Conservation (phyloP, 345 rosid genomes). For the Salix caprea region DNA sequence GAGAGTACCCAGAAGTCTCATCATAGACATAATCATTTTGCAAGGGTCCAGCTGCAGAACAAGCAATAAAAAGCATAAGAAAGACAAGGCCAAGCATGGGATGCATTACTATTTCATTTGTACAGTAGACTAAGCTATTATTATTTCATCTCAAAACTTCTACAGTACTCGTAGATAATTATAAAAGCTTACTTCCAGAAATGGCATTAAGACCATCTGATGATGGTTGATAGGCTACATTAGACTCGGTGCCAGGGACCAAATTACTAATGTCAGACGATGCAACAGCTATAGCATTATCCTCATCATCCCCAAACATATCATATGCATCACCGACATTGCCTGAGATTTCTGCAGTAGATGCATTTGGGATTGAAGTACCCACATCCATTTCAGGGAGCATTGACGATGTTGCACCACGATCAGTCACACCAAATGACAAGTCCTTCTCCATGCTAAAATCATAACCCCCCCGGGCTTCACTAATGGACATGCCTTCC, state of each 20-base stretch:
- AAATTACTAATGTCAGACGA: slow-evolving; percentile 28
- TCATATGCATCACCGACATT: slow-evolving; percentile 47
- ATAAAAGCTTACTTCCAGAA: slow-evolving; percentile 36
- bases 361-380: slow-evolving; percentile 23
- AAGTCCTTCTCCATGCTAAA: slow-evolving; percentile 15
- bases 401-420: slow-evolving; percentile 24
- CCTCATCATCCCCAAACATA: slow-evolving; percentile 87
- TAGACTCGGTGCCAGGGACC: slow-evolving; percentile 29
- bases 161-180: background rate
- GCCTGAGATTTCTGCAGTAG: slow-evolving; percentile 25
- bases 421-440: slow-evolving; percentile 17
- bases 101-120: background rate
- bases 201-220: slow-evolving; percentile 17
- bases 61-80: slow-evolving; percentile 2
- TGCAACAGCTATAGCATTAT: slow-evolving; percentile 29
- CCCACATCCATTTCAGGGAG: slow-evolving; percentile 18
- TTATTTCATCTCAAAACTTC: background rate
- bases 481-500: slow-evolving; percentile 22
- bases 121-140: background rate
- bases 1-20: slow-evolving; percentile 78
- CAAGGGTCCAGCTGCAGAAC: slow-evolving; percentile 48
- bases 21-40: slow-evolving; percentile 74
- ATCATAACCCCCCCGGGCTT: slow-evolving; percentile 16
- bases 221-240: slow-evolving; percentile 29
- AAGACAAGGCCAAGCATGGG: slow-evolving; percentile 5